phyloP scores from a whole-genome alignment of 2,329 filamentous ascomycete genomes.

The Sphaerulina vaccinii region DNA sequence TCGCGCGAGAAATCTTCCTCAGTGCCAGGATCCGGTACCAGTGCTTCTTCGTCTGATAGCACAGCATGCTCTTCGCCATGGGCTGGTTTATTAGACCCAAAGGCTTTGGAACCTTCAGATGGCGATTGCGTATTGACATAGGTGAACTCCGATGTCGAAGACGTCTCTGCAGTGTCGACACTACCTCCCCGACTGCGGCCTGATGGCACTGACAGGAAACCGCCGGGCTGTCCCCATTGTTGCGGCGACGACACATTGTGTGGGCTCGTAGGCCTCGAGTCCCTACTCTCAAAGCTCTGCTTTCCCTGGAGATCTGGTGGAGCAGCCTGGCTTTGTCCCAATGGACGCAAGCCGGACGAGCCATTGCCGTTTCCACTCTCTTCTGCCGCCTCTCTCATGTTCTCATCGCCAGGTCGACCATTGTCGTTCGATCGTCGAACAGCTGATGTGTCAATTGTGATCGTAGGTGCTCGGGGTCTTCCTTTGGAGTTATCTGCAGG shows the following conservation, averaged over 20 bases:
- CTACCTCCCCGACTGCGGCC: constrained; percentile 64
- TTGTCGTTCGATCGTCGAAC: constrained; percentile 39
- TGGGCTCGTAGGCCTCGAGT: constrained; percentile 64
- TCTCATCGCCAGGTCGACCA: constrained; percentile 36
- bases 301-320: constrained; percentile 53
- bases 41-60: constrained; percentile 64
- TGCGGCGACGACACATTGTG: constrained; percentile 67
- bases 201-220: constrained; percentile 63
- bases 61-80: constrained; percentile 50
- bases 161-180: constrained; percentile 61
- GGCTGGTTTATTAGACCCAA: constrained; percentile 25
- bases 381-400: constrained; percentile 34
- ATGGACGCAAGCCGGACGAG: constrained; percentile 19
- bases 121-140: constrained; percentile 51
- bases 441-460: constrained; percentile 53
- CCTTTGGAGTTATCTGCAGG: constrained; percentile 6
- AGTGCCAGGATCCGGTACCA: constrained; percentile 73
- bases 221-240: constrained; percentile 50
- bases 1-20: constrained; percentile 73
- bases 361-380: constrained; percentile 24
- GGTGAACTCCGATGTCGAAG: constrained; percentile 62
- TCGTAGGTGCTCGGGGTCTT: constrained; percentile 47
- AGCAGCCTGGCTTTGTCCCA: constrained; percentile 24
- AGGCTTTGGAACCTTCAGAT: constrained; percentile 32
- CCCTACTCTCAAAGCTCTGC: constrained; percentile 64